Conservation (phyloP, 73 alveolate genomes). For the Durusdinium trenchii region DNA sequence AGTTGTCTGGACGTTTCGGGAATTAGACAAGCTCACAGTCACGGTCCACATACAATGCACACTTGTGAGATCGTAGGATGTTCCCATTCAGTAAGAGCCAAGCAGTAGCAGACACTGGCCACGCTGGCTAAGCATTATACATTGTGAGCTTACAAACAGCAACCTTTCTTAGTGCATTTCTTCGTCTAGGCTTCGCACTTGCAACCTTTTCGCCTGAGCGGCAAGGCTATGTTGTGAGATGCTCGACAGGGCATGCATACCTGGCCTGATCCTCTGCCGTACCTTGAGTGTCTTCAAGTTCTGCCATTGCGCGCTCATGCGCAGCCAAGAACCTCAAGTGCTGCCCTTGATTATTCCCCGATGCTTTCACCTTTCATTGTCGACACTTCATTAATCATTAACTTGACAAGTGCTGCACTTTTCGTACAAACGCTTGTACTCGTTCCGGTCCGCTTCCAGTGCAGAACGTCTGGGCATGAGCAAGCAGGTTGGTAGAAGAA, state of each 20-base stretch:
- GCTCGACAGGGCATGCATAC: not conserved
- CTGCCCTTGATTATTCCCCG: too few relatives aligned
- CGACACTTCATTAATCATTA: too few relatives aligned
- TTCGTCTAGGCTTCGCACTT: not conserved
- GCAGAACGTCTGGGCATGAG: conserved; percentile 50
- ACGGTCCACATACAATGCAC: too few relatives aligned
- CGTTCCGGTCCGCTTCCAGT: conserved; percentile 80
- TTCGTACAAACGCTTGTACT: conserved; percentile 91
- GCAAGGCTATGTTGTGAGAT: not conserved
- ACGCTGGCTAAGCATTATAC: too few relatives aligned
- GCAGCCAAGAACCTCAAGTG: conserved; percentile 80
- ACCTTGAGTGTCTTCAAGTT: conserved; percentile 88
- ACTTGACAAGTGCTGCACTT: conserved; percentile 34
- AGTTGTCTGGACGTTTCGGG: not conserved
- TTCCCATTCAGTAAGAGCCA: too few relatives aligned
- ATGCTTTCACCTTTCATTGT: too few relatives aligned
- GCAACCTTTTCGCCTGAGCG: conserved; percentile 38
- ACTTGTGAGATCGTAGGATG: too few relatives aligned
- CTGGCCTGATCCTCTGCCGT: conserved; percentile 84
- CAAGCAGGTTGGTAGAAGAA: not conserved
- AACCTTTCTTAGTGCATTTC: not conserved
- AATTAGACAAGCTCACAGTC: not conserved
- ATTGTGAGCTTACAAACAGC: not conserved
- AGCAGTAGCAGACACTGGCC: too few relatives aligned
- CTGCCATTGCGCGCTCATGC: conserved; percentile 94